Conservation (phyloP, 1,139 yeast species). For the Candida dubliniensis region DNA sequence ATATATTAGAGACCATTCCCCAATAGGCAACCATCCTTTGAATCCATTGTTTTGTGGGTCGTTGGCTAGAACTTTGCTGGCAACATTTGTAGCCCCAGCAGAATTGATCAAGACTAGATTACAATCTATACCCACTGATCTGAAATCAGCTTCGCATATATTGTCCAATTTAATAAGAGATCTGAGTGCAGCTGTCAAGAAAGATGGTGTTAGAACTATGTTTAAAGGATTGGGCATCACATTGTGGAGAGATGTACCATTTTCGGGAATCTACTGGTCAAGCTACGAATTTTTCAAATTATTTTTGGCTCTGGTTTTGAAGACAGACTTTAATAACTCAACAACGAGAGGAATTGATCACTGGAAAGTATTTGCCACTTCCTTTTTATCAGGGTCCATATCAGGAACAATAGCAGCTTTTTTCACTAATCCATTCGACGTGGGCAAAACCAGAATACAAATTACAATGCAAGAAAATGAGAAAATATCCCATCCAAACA, state of each 20-base stretch:
- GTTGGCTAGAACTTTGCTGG: slow-evolving; percentile 78
- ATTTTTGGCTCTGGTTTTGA: slow-evolving; percentile 23
- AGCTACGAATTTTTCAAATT: slow-evolving; percentile 58
- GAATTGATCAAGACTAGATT: slow-evolving; percentile 85
- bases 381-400: slow-evolving; percentile 80
- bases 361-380: slow-evolving; percentile 64
- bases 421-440: slow-evolving; percentile 92
- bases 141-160: slow-evolving; percentile 34
- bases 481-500: slow-evolving; percentile 34
- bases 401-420: slow-evolving; percentile 87
- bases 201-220: slow-evolving; percentile 61
- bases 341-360: slow-evolving; percentile 53
- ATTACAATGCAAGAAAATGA: slow-evolving; percentile 39
- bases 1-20: slow-evolving; percentile 72
- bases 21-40: slow-evolving; percentile 47
- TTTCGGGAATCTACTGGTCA: slow-evolving; percentile 94
- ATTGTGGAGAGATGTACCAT: slow-evolving; percentile 96
- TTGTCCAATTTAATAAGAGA: slow-evolving; percentile 55
- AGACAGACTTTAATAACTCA: slow-evolving; percentile 24
- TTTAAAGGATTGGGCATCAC: slow-evolving; percentile 88
- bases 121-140: slow-evolving; percentile 70
- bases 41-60: slow-evolving; percentile 89
- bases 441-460: slow-evolving; percentile 92
- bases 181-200: slow-evolving; percentile 50
- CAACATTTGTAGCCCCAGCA: slow-evolving; percentile 82